Conservation (phyloP, 176 grass and related monocot genomes). For the Aegilops sharonensis region DNA sequence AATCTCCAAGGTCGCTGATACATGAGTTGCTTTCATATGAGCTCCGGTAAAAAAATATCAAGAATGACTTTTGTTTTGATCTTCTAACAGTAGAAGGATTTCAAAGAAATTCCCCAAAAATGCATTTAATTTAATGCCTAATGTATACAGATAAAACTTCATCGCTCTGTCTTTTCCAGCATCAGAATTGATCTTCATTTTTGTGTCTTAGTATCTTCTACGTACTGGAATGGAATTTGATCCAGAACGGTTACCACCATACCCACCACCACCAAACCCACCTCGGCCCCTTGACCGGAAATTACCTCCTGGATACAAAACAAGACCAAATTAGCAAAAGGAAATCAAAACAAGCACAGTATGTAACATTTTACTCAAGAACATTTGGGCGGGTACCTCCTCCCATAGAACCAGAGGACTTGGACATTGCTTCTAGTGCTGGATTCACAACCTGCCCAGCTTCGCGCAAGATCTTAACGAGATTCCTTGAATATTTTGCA, state of each 20-base stretch:
- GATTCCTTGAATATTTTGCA: constrained; percentile 73
- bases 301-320: constrained; percentile 49
- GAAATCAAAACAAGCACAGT: not conserved
- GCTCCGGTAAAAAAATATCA: not conserved
- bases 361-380: not conserved
- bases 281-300: constrained; percentile 62
- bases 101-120: constrained; percentile 33
- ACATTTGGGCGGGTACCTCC: constrained; percentile 37
- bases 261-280: constrained; percentile 52
- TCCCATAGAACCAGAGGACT: constrained; percentile 37
- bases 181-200: constrained; percentile 23
- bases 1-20: not conserved
- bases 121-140: constrained; percentile 47
- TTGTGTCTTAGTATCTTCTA: constrained; percentile 41
- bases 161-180: not conserved
- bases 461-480: constrained; percentile 83
- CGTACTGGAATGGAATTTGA: constrained; percentile 50
- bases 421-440: constrained; percentile 65
- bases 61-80: constrained; percentile 16
- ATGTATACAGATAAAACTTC: constrained; percentile 15
- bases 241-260: constrained; percentile 55
- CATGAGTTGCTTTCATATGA: not conserved
- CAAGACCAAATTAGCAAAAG: not conserved
- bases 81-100: not conserved
- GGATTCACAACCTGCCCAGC: constrained; percentile 81